Evolutionary conservation across 129 eudicot genomes (phyloP).

Genomic region (Escallonia herrerae): DNA sequence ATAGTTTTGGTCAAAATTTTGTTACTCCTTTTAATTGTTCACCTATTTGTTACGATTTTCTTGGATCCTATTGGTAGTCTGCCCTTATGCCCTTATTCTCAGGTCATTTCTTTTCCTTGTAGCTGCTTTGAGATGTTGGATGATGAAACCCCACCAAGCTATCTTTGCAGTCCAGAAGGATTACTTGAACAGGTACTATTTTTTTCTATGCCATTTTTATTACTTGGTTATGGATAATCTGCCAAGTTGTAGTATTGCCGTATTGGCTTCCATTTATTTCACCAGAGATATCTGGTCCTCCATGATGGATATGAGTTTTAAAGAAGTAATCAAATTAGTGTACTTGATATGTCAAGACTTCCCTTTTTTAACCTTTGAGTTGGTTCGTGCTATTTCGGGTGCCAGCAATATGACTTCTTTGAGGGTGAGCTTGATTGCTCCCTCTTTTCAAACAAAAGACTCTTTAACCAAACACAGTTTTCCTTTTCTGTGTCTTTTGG

Average conservation of each 20-base stretch:
- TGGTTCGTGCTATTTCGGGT: not conserved
- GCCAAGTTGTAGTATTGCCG: not conserved
- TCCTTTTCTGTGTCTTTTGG: too few relatives aligned
- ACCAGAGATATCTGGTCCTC: not conserved
- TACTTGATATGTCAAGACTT: not conserved
- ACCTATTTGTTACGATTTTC: not conserved
- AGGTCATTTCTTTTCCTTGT: conserved; percentile 7
- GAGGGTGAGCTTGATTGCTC: too few relatives aligned
- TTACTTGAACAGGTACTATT: conserved; percentile 50
- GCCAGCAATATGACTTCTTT: too few relatives aligned
- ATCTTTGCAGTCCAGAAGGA: conserved; percentile 57
- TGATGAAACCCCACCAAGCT: conserved; percentile 42
- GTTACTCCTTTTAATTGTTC: not conserved
- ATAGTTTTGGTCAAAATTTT: not conserved
- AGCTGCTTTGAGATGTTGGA: conserved; percentile 74
- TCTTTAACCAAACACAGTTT: too few relatives aligned
- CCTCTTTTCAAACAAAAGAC: too few relatives aligned
- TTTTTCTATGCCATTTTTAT: not conserved
- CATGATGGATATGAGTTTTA: not conserved
- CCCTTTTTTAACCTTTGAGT: not conserved
- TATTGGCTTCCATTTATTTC: too few relatives aligned
- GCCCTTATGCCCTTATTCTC: not conserved
- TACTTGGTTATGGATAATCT: not conserved
- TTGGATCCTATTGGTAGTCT: not conserved
- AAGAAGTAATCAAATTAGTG: not conserved